Conservation (phyloP, 2,329 filamentous ascomycete species). For the Apiospora kogelbergensis region DNA sequence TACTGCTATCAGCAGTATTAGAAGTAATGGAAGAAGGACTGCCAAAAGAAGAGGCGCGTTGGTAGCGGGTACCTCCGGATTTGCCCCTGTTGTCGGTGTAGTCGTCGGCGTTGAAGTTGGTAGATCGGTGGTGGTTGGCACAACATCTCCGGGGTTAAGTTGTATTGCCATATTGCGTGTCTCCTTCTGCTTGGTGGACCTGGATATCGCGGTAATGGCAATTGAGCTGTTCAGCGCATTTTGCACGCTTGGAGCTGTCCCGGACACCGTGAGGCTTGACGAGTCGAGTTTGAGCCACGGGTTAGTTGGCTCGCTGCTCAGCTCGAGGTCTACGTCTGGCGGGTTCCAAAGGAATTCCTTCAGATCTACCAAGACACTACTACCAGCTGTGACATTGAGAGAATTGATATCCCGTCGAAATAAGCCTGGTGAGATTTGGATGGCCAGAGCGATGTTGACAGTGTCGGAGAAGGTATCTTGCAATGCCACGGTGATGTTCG, state of each 20-base stretch:
- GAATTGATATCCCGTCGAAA: conserved; percentile 29
- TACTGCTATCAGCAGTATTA: conserved; percentile 20
- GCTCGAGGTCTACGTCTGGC: conserved; percentile 23
- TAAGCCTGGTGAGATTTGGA: conserved; percentile 23
- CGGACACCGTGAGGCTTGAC: conserved; percentile 24
- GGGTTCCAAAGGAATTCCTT: conserved; percentile 28
- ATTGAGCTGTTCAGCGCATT: conserved; percentile 17
- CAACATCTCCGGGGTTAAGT: neutral
- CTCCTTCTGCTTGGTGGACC: conserved; percentile 22
- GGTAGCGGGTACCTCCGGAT: neutral
- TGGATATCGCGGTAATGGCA: conserved; percentile 25
- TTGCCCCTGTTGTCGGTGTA: neutral
- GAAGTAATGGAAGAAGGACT: conserved; percentile 26
- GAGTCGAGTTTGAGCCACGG: conserved; percentile 33
- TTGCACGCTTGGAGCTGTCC: conserved; percentile 21
- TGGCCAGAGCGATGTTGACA: conserved; percentile 54
- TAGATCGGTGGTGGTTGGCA: neutral
- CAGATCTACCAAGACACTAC: conserved; percentile 30
- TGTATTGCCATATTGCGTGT: conserved; percentile 11
- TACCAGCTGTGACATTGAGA: conserved; percentile 28
- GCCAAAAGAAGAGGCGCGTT: conserved; percentile 17
- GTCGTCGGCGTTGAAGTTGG: conserved; percentile 9
- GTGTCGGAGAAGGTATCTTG: conserved; percentile 59
- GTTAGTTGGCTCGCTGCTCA: conserved; percentile 23
- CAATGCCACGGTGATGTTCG: conserved; percentile 62